Base-by-base conservation (phyloP, 805 yeast genomes). In the Myxozyma kluyveri region DNA sequence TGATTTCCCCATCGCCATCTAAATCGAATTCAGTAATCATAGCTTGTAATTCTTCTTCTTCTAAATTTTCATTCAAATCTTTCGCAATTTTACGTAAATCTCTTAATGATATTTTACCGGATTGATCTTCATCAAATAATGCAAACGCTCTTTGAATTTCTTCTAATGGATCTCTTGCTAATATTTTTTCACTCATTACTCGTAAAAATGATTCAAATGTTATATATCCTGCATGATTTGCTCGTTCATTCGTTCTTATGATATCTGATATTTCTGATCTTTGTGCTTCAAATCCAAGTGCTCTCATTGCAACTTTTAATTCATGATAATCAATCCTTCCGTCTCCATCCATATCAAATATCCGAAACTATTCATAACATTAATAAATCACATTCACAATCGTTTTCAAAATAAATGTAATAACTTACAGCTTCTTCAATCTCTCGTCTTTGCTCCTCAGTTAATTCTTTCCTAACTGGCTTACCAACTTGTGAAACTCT, bases 1-100 rank as follows among this genome's bases (percentile, higher is more conserved):
- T 84, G 60, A 89, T 90, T 60, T 87, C 96, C 45, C 98, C 98
- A 68, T 93, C 98, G 50, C 88, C 95, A 67, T 93, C 97, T 46
- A 90, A 72, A 70, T 93, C 99, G 66, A 93, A 93, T 68, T 91
- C 98, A 23, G 49, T 49, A 32, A 93, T 93, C 99, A 93, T 93
- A 3, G 97, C 97, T 60, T 86, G 78, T 46, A 93, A 74, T 65
- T 93, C 99, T 53, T 88, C 96, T 61, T 93, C 99, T 4, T 88
- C 83, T 52, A 93, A 72, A 61, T 84, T 86, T 68, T 93, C 99
- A 2, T 96, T 97, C 52, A 93, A 72, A 60, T 91, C 97, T 61
- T 86, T 86, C 9, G 97, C 93, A 1, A 91, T 96, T 55, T 93
- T 78, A 67, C 95, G 80, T 53, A 93, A 75, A 65, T 89, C 86